phyloP scores from a whole-genome alignment of 1,139 yeast genomes.

The Diutina pseudorugosa region DNA sequence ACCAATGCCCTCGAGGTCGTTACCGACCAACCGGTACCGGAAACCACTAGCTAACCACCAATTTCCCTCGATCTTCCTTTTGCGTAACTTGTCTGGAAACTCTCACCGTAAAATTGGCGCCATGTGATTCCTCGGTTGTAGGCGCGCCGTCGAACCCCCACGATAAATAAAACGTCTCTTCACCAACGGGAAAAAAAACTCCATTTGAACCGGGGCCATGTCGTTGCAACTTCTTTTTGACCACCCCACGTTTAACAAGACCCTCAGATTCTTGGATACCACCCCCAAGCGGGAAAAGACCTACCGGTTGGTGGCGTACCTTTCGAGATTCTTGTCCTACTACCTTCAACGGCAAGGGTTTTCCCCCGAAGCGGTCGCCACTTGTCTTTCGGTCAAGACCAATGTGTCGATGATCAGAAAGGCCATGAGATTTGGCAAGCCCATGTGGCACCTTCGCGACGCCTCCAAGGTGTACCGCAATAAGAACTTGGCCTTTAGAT shows the following conservation, averaged over 20 bases:
- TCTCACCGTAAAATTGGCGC: neutral
- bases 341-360: constrained; percentile 53
- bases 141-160: neutral
- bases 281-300: constrained; percentile 66
- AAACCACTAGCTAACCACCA: neutral
- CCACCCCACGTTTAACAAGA: constrained; percentile 62
- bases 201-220: neutral
- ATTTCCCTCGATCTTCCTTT: neutral
- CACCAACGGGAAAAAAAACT: neutral
- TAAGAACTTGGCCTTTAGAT: constrained; percentile 55
- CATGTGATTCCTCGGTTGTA: constrained; percentile 3
- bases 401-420: constrained; percentile 68
- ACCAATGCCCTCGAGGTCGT: too few species aligned
- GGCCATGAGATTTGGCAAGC: constrained; percentile 77
- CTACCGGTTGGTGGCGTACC: constrained; percentile 71
- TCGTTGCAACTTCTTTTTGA: constrained; percentile 10
- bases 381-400: constrained; percentile 40
- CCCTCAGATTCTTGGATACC: constrained; percentile 53
- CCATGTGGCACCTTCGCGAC: constrained; percentile 58
- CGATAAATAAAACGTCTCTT: neutral
- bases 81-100: neutral
- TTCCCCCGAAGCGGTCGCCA: constrained; percentile 34
- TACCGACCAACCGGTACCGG: too few species aligned
- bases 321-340: constrained; percentile 59
- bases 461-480: constrained; percentile 63